These are phyloP conservation scores for Sporisorium scitamineum DNA, from an alignment of 1,284 basidiomycete species.

Conservation along the genomic window DNA sequence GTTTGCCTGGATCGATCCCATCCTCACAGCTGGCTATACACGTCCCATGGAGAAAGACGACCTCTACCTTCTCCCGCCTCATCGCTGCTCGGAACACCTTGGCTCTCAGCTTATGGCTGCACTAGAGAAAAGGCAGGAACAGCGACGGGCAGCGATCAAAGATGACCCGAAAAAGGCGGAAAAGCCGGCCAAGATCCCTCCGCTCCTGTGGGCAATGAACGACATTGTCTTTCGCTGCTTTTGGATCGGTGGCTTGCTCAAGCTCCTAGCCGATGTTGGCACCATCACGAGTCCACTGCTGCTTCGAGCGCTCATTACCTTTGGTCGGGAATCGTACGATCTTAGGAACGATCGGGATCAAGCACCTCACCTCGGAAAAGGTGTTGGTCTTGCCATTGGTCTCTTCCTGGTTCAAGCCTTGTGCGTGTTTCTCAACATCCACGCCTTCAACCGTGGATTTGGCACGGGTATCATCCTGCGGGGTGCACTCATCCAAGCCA, in stretches of 20 bases:
- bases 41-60: slow-evolving; percentile 45
- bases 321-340: slow-evolving; percentile 77
- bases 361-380: slow-evolving; percentile 73
- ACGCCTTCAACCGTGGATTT: slow-evolving; percentile 45
- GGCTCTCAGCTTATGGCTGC: slow-evolving; percentile 9
- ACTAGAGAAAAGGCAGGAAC: slow-evolving; percentile 10
- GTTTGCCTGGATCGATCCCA: slow-evolving; percentile 43
- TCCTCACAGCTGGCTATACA: slow-evolving; percentile 46
- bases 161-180: slow-evolving; percentile 11
- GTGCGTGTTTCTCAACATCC: slow-evolving; percentile 43
- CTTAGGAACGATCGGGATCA: slow-evolving; percentile 71
- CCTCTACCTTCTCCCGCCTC: slow-evolving; percentile 27
- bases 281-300: slow-evolving; percentile 50
- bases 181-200: slow-evolving; percentile 28
- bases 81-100: slow-evolving; percentile 6
- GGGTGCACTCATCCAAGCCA: slow-evolving; percentile 39
- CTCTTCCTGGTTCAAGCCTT: slow-evolving; percentile 43
- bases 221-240: slow-evolving; percentile 42
- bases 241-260: slow-evolving; percentile 45
- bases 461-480: slow-evolving; percentile 42
- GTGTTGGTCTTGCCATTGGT: slow-evolving; percentile 80
- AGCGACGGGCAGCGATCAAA: background rate
- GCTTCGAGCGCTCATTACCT: slow-evolving; percentile 77
- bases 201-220: slow-evolving; percentile 39
- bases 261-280: slow-evolving; percentile 27